Conservation (phyloP, 495 filamentous ascomycete species). For the Cercophora sp. region DNA sequence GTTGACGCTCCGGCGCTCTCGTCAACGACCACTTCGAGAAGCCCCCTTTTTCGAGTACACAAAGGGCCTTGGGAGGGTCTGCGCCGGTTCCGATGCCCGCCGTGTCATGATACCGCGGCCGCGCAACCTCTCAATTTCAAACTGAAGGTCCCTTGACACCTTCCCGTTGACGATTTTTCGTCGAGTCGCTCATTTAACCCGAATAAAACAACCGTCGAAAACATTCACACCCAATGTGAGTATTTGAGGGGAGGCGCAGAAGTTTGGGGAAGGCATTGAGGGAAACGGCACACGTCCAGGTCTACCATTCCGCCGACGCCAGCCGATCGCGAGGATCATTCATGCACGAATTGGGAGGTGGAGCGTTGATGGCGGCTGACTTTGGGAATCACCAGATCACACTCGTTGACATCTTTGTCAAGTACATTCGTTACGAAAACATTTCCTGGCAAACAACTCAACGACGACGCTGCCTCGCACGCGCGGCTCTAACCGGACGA, state of each 20-base stretch:
- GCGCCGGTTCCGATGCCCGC: slow-evolving; percentile 27
- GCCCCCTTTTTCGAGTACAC: slow-evolving; percentile 11
- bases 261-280: slow-evolving; percentile 2
- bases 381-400: slow-evolving; percentile 38
- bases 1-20: slow-evolving; percentile 9
- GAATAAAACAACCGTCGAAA: slow-evolving; percentile 2
- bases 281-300: slow-evolving; percentile 3
- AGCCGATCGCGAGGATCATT: slow-evolving; percentile 35
- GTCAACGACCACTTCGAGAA: slow-evolving; percentile 9
- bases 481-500: too few relatives aligned
- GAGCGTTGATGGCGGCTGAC: slow-evolving; percentile 21
- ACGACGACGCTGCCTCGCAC: too few relatives aligned
- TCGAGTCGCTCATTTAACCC: slow-evolving; percentile 46
- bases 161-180: slow-evolving; percentile 33
- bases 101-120: slow-evolving; percentile 31
- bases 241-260: background rate
- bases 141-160: slow-evolving; percentile 20
- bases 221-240: slow-evolving; percentile 20
- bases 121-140: slow-evolving; percentile 21
- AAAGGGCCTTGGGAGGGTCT: slow-evolving; percentile 21
- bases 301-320: slow-evolving; percentile 7
- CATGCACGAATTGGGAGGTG: slow-evolving; percentile 19
- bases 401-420: slow-evolving; percentile 58
- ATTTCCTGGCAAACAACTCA: slow-evolving; percentile 52
- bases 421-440: slow-evolving; percentile 62